These are phyloP conservation scores for Curvularia hawaiiensis DNA, from an alignment of 2,329 filamentous ascomycete genomes.

Conservation along the genomic window DNA sequence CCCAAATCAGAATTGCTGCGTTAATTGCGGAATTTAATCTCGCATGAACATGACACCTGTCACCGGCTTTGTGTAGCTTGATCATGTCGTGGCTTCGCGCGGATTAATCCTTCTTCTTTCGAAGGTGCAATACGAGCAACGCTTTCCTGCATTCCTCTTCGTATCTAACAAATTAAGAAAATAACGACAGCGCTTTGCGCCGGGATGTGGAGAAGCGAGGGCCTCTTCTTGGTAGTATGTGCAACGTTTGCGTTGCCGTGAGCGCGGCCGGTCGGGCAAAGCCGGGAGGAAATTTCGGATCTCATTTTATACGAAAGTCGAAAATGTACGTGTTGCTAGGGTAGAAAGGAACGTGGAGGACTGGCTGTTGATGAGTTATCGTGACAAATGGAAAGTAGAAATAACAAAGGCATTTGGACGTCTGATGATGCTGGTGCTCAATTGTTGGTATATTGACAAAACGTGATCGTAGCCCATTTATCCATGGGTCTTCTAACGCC, in stretches of 20 bases:
- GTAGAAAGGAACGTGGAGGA: neutral
- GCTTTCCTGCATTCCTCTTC: neutral
- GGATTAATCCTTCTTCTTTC: neutral
- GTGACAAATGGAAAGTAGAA: neutral
- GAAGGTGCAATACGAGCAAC: neutral
- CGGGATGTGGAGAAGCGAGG: neutral
- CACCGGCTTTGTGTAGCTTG: neutral
- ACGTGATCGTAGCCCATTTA: constrained; percentile 9
- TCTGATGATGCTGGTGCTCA: constrained; percentile 2
- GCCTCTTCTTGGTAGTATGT: neutral
- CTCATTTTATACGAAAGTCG: neutral
- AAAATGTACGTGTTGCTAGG: neutral
- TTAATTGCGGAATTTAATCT: neutral
- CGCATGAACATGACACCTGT: no score
- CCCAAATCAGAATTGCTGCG: neutral
- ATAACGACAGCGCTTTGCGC: neutral
- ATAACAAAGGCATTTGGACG: neutral
- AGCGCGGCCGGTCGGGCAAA: constrained; percentile 15
- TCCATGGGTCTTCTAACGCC: neutral
- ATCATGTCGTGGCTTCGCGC: neutral
- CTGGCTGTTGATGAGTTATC: no score
- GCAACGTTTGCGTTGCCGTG: neutral
- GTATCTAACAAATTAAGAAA: neutral
- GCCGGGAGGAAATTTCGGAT: constrained; percentile 1
- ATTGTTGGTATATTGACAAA: constrained; percentile 1